Base-by-base conservation (phyloP, 2,329 filamentous ascomycete genomes). In the Fusarium praegraminearum region DNA sequence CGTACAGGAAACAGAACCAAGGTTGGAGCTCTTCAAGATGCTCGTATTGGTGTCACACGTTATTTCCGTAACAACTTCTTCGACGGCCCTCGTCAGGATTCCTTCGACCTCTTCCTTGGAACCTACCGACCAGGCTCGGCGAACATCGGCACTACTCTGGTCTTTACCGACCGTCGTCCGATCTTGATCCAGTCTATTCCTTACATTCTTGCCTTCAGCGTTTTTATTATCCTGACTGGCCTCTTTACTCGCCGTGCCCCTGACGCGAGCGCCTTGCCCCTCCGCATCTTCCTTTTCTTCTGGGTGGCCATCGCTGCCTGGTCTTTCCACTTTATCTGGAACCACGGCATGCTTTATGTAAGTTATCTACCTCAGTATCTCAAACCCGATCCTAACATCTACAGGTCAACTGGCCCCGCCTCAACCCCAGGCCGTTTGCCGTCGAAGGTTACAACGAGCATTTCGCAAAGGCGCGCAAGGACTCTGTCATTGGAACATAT, bases 351-450 rank as follows among this genome's bases (percentile, higher is more conserved):
- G 85, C 89, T 99, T 74, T 99, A 96, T 76, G 96, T 98, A 87
- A 87, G 93, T 89, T 46, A n/a, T 30, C 12, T 38, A 18, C 18
- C 11, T 56, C 67, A 2, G 4, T 24, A n/a, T 44, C 13, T 41
- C 43, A 13, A 59, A n/a, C 11, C 26, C 18, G 13, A 45, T 43
- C 49, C 68, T 72, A 54, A 75, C 57, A 45, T 45, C 22, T 4
- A 28, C 66, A 97, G 94, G 94, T 98, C 72, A 98, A 98, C 82
- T 99, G 97, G 96, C 96, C 96, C 12, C 98, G 97, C 78, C 88
- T 99, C 49, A 97, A 97, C 79, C 94, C 94, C 13, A 90, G 93
- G 18, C 89, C 93, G 4, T 97, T 92, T 81, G 94, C 93, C 4
- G 87, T 89, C 9, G 96, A 99, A 76, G 93, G 93, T 40, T 97